Evolutionary conservation across 2,329 filamentous ascomycete species (phyloP).

Genomic region (Amylocarpus encephaloides): DNA sequence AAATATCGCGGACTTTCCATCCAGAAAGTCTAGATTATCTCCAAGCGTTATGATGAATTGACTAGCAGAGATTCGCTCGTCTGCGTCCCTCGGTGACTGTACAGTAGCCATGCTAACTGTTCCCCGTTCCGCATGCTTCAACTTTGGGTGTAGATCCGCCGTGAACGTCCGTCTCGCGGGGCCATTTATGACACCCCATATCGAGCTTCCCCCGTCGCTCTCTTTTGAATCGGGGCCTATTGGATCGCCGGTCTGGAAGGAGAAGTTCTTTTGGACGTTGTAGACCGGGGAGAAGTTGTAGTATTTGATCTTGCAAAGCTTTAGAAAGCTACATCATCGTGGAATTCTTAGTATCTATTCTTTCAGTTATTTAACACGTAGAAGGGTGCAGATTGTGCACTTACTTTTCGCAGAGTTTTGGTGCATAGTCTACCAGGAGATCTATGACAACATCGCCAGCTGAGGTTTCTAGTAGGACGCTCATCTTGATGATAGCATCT

Average conservation of each 20-base stretch:
- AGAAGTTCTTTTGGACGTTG: slow-evolving; percentile 89
- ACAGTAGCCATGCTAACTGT: slow-evolving; percentile 98
- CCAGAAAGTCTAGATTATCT: slow-evolving; percentile 81
- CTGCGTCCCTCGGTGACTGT: slow-evolving; percentile 66
- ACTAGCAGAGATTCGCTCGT: slow-evolving; percentile 75
- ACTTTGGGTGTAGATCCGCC: slow-evolving; percentile 76
- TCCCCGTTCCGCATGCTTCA: slow-evolving; percentile 83
- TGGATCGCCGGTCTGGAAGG: slow-evolving; percentile 92
- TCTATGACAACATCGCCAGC: slow-evolving; percentile 93
- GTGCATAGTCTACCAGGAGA: slow-evolving; percentile 79
- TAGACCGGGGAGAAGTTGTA: slow-evolving; percentile 96
- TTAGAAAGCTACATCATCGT: slow-evolving; percentile 68
- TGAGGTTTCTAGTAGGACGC: slow-evolving; percentile 87
- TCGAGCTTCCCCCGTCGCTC: slow-evolving; percentile 87
- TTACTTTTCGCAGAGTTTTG: slow-evolving; percentile 92
- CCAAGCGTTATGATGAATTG: slow-evolving; percentile 93
- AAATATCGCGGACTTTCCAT: slow-evolving; percentile 92
- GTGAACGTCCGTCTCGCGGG: slow-evolving; percentile 69
- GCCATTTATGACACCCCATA: slow-evolving; percentile 78
- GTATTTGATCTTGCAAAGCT: slow-evolving; percentile 98
- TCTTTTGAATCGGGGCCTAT: slow-evolving; percentile 77
- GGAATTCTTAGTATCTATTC: slow-evolving; percentile 44
- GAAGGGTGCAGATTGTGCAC: slow-evolving; percentile 33
- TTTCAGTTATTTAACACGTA: slow-evolving; percentile 42
- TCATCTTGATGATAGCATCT: slow-evolving; percentile 51